Percentiles rank a stretch among this genome's conserved stretches.
phyloP scores from a whole-genome alignment of 2,329 filamentous ascomycete genomes.

The Colletotrichum sansevieriae region DNA sequence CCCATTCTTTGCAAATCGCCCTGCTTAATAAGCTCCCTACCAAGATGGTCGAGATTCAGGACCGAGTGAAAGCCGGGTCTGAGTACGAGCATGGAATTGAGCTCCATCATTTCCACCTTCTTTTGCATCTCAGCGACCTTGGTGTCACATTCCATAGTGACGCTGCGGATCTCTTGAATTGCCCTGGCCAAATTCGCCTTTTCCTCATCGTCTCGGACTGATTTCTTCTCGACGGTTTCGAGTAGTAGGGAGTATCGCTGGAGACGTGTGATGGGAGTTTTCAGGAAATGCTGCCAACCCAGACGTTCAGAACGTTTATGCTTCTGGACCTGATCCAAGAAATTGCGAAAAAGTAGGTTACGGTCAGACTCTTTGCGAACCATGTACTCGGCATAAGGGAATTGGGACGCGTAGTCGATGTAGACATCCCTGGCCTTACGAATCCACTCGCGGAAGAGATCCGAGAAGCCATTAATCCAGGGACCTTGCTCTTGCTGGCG shows the following conservation, averaged over 20 bases:
- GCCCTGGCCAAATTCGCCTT: conserved; percentile 86
- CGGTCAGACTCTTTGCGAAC: conserved; percentile 86
- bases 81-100: conserved; percentile 85
- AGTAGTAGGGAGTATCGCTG: conserved; percentile 91
- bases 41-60: conserved; percentile 93
- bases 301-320: conserved; percentile 86
- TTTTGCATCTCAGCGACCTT: conserved; percentile 94
- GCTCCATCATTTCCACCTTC: conserved; percentile 88
- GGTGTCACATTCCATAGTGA: conserved; percentile 90
- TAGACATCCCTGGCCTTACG: conserved; percentile 91
- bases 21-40: conserved; percentile 87
- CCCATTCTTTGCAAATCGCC: conserved; percentile 92
- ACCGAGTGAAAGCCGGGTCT: conserved; percentile 90
- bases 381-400: conserved; percentile 85
- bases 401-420: conserved; percentile 90
- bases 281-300: conserved; percentile 94
- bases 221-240: conserved; percentile 85
- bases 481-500: conserved; percentile 96
- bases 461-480: conserved; percentile 93
- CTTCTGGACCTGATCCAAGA: conserved; percentile 83
- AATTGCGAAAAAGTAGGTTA: conserved; percentile 88
- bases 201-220: conserved; percentile 87
- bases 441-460: conserved; percentile 98
- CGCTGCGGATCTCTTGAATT: conserved; percentile 90
- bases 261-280: conserved; percentile 90